Conservation (phyloP, 2,329 filamentous ascomycete species). For the Fusarium pseudonygamai region DNA sequence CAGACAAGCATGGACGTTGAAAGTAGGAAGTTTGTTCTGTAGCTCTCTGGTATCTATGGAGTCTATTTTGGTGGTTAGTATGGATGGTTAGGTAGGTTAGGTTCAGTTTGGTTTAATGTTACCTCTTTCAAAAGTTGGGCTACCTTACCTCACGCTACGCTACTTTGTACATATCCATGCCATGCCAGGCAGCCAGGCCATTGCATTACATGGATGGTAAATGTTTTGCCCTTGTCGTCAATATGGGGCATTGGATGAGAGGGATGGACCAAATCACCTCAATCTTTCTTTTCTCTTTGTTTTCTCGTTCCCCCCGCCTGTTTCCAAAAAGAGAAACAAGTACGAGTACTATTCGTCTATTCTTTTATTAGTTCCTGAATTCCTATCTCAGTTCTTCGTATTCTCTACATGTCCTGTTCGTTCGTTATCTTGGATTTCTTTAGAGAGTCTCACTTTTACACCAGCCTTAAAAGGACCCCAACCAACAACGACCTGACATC, state of each 20-base stretch:
- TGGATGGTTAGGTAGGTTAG: neutral
- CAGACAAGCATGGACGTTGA: slow-evolving; percentile 10
- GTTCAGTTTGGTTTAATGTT: slow-evolving; percentile 13
- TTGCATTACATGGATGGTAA: slow-evolving; percentile 31
- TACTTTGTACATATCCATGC: slow-evolving; percentile 32
- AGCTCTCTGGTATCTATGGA: neutral
- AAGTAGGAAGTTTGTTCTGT: slow-evolving; percentile 13
- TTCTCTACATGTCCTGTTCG: neutral
- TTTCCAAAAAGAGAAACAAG: neutral
- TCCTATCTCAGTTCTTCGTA: slow-evolving; percentile 10
- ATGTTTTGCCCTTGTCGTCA: slow-evolving; percentile 32
- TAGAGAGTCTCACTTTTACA: neutral
- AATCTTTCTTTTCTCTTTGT: slow-evolving; percentile 22
- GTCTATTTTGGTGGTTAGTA: slow-evolving; percentile 3
- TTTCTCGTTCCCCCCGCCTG: slow-evolving; percentile 8
- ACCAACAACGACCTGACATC: neutral
- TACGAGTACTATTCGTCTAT: neutral
- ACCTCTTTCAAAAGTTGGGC: slow-evolving; percentile 14
- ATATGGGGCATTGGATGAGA: slow-evolving; percentile 28
- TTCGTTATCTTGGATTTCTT: neutral
- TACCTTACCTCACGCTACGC: neutral
- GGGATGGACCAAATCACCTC: slow-evolving; percentile 3
- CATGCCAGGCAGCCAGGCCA: slow-evolving; percentile 13
- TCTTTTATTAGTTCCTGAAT: slow-evolving; percentile 9
- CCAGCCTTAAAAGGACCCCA: neutral